phyloP scores from a whole-genome alignment of 306 rosid genomes.

The Vigna mungo region DNA sequence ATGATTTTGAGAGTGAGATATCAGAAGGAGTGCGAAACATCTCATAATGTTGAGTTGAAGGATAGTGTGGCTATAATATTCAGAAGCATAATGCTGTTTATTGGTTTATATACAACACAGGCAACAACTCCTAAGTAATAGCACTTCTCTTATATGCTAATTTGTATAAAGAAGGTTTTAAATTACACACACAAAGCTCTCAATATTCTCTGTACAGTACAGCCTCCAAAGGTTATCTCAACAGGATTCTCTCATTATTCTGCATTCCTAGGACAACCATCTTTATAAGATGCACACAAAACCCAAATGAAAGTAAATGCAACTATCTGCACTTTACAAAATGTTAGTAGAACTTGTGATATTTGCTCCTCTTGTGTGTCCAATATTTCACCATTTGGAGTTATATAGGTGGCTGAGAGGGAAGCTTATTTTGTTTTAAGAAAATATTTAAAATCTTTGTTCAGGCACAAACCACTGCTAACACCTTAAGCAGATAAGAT shows the following conservation, averaged over 20 bases:
- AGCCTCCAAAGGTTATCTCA: constrained; percentile 41
- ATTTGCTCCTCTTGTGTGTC: neutral
- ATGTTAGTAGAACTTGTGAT: constrained; percentile 36
- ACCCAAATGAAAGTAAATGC: constrained; percentile 6
- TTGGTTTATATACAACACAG: neutral
- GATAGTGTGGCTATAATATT: neutral
- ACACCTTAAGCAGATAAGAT: constrained; percentile 57
- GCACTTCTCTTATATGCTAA: neutral
- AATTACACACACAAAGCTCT: constrained; percentile 8
- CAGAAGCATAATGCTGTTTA: neutral
- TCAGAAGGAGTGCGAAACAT: too few species aligned
- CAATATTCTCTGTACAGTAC: constrained; percentile 49
- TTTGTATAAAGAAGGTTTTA: neutral
- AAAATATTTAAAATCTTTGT: neutral
- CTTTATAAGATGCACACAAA: constrained; percentile 21
- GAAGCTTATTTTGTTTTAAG: neutral
- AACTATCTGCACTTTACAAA: constrained; percentile 17
- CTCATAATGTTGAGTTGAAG: too few species aligned
- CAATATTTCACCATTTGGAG: neutral
- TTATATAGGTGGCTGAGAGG: neutral
- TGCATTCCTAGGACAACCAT: constrained; percentile 18
- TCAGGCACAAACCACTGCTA: constrained; percentile 25
- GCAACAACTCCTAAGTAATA: constrained; percentile 1
- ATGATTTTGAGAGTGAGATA: too few species aligned
- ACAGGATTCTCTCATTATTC: constrained; percentile 35